phyloP scores from a whole-genome alignment of 352 stramenopile genomes.

The Globisporangium paddicum region DNA sequence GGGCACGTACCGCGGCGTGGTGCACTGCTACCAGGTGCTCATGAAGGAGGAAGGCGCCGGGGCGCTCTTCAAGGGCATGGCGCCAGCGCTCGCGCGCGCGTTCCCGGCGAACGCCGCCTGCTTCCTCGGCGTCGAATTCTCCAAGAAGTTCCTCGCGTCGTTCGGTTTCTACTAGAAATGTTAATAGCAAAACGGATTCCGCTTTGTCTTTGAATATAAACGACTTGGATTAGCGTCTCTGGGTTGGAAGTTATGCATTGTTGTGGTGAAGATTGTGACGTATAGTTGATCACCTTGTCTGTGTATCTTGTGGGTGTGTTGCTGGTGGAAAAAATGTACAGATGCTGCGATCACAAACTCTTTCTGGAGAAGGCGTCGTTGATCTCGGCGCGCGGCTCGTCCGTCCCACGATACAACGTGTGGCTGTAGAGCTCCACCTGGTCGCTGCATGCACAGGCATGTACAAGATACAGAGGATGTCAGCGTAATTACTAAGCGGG shows the following conservation, averaged over 20 bases:
- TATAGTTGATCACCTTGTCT: not conserved
- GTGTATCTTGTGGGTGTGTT: not conserved
- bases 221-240: not conserved
- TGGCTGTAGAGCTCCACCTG: constrained; percentile 83
- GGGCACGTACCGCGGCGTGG: constrained; percentile 91
- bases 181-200: not conserved
- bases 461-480: not conserved
- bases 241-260: too few species aligned
- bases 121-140: constrained; percentile 90
- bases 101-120: constrained; percentile 96
- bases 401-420: constrained; percentile 78
- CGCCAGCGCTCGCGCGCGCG: constrained; percentile 91
- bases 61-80: constrained; percentile 93
- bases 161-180: constrained; percentile 53
- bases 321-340: not conserved
- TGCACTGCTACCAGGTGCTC: constrained; percentile 91
- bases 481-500: too few species aligned
- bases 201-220: not conserved
- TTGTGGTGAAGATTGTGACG: too few species aligned
- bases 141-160: constrained; percentile 74
- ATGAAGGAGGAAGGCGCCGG: constrained; percentile 93
- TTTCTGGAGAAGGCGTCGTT: constrained; percentile 84
- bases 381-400: constrained; percentile 76
- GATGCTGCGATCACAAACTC: constrained; percentile 41
- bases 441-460: constrained; percentile 30